Evolutionary conservation across 78 protist genomes (phyloP), one percentile per base, ranked within the genome.

Genomic region (Speleostelium caveatum): DNA sequence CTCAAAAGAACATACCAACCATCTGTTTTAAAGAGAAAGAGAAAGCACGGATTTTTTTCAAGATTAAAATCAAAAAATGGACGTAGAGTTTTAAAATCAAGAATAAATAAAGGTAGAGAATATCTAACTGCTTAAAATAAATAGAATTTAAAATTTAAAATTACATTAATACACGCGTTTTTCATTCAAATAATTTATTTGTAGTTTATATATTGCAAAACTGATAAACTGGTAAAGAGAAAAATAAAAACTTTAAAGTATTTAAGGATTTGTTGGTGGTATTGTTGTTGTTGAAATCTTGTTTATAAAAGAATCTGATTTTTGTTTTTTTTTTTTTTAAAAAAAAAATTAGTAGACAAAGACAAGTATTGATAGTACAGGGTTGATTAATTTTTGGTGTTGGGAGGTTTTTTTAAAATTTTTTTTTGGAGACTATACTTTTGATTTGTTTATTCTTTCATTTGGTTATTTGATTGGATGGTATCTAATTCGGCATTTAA

Each of bases 231-330:
- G 7, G 26, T 67, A 38, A 73, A 42, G 24, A 63, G 16, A 26
- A 28, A 39, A 7, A 36, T 62, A 19, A 71, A 19, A 24, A 45
- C 26, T 32, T 19, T 41, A 4, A 2, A 6, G 8, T 17, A 39
- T 17, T 0, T 6, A 56, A 53, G 95, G 96, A 86, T 55, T 97
- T 86, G 77, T 76, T 49, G 99, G 99, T 1, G 99, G 99, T 39
- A 93, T 98, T 39, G 98, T 98, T 6, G 41, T 78, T 38, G 99
- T 98, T 6, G 99, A 96, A 74, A 98, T 98, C 99, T 94, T 98
- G 35, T 98, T 97, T 86, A 97, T n/a, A n/a, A n/a, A n/a, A n/a
- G n/a, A n/a, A n/a, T 45, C n/a, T 45, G 53, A 10, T 14, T 6
- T 45, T 6, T 45, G 53, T 45, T 45, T 45, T 14, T 45, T 45